These are phyloP conservation scores for Sporothrix schenckii DNA, from an alignment of 2,329 filamentous ascomycete genomes.

Conservation along the genomic window DNA sequence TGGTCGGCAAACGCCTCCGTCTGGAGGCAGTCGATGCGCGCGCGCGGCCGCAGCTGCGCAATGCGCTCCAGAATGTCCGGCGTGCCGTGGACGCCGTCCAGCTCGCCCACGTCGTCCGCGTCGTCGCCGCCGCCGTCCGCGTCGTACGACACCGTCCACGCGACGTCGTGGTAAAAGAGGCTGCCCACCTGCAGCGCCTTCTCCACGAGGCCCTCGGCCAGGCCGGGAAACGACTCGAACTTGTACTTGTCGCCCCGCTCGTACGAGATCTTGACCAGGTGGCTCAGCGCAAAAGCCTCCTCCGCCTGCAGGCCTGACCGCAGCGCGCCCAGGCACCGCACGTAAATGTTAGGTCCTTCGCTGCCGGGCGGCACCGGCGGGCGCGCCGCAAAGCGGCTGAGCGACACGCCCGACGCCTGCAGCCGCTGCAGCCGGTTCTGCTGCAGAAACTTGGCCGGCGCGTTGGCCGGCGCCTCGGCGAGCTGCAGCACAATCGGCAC, in stretches of 20 bases:
- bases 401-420: slow-evolving; percentile 48
- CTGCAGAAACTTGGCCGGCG: slow-evolving; percentile 67
- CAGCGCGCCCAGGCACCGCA: slow-evolving; percentile 80
- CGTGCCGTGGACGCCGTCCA: slow-evolving; percentile 67
- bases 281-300: slow-evolving; percentile 89
- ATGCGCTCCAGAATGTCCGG: slow-evolving; percentile 74
- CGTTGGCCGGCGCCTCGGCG: slow-evolving; percentile 74
- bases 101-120: slow-evolving; percentile 54
- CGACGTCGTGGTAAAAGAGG: slow-evolving; percentile 74
- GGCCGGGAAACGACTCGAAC: slow-evolving; percentile 85
- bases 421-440: slow-evolving; percentile 53
- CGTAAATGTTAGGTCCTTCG: slow-evolving; percentile 86
- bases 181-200: slow-evolving; percentile 78
- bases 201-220: slow-evolving; percentile 85
- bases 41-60: slow-evolving; percentile 59
- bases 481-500: slow-evolving; percentile 69
- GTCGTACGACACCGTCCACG: slow-evolving; percentile 77
- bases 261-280: slow-evolving; percentile 92
- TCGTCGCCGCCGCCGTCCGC: slow-evolving; percentile 47
- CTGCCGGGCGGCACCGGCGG: slow-evolving; percentile 59
- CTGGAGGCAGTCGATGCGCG: slow-evolving; percentile 68
- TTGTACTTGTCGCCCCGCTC: slow-evolving; percentile 95
- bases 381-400: slow-evolving; percentile 55
- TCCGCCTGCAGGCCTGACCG: slow-evolving; percentile 78
- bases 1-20: slow-evolving; percentile 70